These are phyloP conservation scores for Babesia ovis DNA, from an alignment of 169 alveolate species.

Conservation along the genomic window DNA sequence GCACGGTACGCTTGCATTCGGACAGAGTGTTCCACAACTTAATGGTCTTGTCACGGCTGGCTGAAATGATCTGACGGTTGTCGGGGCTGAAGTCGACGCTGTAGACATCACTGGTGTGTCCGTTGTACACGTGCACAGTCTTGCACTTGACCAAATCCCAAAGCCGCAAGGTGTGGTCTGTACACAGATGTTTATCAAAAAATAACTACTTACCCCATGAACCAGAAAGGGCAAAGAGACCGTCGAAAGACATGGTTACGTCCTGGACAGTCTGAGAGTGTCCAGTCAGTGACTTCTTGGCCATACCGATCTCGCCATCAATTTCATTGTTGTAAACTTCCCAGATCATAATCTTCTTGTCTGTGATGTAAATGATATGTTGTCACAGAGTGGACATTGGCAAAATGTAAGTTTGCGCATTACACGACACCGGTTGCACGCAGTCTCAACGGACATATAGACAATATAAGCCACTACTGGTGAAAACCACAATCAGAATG, in stretches of 20 bases:
- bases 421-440: neutral
- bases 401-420: neutral
- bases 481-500: constrained; percentile 14
- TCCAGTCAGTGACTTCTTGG: constrained; percentile 85
- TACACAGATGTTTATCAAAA: neutral
- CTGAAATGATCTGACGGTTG: constrained; percentile 98
- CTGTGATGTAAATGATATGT: constrained; percentile 33
- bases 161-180: constrained; percentile 87
- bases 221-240: constrained; percentile 92
- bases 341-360: constrained; percentile 83
- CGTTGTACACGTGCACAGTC: constrained; percentile 89
- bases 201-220: constrained; percentile 84
- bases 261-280: constrained; percentile 92
- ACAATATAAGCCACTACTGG: too few relatives aligned
- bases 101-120: constrained; percentile 92
- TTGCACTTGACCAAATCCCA: constrained; percentile 91
- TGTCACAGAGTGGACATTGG: neutral
- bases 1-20: constrained; percentile 95
- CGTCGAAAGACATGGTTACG: constrained; percentile 91
- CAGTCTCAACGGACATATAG: too few relatives aligned
- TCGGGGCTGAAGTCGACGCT: constrained; percentile 97
- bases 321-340: constrained; percentile 76
- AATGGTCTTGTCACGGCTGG: constrained; percentile 95
- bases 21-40: constrained; percentile 98
- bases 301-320: constrained; percentile 81